phyloP scores from a whole-genome alignment of 177 flowering plant species.

The Telopea speciosissima region DNA sequence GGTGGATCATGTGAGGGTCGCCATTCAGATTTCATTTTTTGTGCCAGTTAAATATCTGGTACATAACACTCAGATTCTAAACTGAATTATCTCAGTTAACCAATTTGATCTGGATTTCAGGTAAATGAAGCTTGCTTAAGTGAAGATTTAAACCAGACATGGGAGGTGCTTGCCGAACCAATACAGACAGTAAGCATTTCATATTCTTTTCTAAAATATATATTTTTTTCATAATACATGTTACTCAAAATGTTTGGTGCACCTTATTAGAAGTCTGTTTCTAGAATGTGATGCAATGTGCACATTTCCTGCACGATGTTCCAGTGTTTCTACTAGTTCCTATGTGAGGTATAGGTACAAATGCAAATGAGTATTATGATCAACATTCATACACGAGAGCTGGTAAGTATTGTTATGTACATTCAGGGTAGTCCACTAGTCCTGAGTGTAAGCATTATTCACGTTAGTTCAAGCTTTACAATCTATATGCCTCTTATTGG shows the following conservation, averaged over 20 bases:
- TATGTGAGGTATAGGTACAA: not conserved
- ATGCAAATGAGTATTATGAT: not conserved
- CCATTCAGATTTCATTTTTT: not conserved
- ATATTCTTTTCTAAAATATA: not conserved
- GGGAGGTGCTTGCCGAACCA: constrained; percentile 99
- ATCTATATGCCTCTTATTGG: too few relatives aligned
- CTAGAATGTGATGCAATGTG: not conserved
- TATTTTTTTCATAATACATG: too few relatives aligned
- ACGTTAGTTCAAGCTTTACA: too few relatives aligned
- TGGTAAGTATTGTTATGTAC: not conserved
- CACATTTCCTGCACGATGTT: not conserved
- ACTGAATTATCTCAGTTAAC: not conserved
- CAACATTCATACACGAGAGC: not conserved
- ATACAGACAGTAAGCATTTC: constrained; percentile 76
- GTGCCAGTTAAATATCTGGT: not conserved
- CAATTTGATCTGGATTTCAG: constrained; percentile 23
- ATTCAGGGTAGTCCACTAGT: not conserved
- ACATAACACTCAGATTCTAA: too few relatives aligned
- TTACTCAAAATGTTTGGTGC: too few relatives aligned
- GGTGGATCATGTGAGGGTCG: not conserved
- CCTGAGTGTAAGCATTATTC: too few relatives aligned
- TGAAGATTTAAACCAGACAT: constrained; percentile 69
- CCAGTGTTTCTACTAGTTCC: not conserved
- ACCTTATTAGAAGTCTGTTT: too few relatives aligned
- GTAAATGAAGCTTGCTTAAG: constrained; percentile 70